Evolutionary conservation across 805 yeast genomes (phyloP), one percentile per base, ranked within the genome.

Genomic region (Ogataea kodamae): DNA sequence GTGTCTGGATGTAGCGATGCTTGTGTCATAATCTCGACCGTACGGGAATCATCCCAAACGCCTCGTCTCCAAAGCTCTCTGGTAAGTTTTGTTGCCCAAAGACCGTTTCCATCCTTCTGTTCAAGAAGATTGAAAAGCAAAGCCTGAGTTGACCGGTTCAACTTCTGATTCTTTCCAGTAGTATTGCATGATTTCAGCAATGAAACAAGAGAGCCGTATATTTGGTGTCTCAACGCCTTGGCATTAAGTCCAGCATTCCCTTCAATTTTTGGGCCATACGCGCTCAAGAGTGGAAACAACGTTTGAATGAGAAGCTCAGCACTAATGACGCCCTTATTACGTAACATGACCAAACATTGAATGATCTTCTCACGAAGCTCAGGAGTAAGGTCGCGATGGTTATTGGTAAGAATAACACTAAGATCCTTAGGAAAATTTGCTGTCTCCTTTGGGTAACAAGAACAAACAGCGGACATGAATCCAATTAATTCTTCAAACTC

Each of bases 11-110:
- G 96, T 42, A 86, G 62, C 2, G 97, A 87, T 1, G 97, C 97
- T 50, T 87, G 92, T 2, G 95, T 81, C 97, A 92, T 89, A 52
- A 92, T 78, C 61, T 92, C 98, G n/a, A 92, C 95, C 0, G 97
- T 82, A 51, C 97, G 71, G 0, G 95, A 75, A 58, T 92, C 99
- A 59, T 88, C 97, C 99, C 99, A 92, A 39, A 92, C 84, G 54
- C 95, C 95, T 56, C 97, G 74, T 66, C 96, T 76, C 99, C 99
- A 92, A 32, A 92, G 67, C 59, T 92, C 97, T 55, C 97, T 75
- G 5, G 97, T 88, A 37, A 92, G 65, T 52, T 87, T 89, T 3
- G 97, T 85, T 6, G 97, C 97, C 97, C 97, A 92, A 15, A 92
- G 64, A 22, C 97, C 96, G 26, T 68, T 53, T 24, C 86, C 72